Conservation (phyloP, 2,329 filamentous ascomycete species). For the Cladosporium sphaerospermum region DNA sequence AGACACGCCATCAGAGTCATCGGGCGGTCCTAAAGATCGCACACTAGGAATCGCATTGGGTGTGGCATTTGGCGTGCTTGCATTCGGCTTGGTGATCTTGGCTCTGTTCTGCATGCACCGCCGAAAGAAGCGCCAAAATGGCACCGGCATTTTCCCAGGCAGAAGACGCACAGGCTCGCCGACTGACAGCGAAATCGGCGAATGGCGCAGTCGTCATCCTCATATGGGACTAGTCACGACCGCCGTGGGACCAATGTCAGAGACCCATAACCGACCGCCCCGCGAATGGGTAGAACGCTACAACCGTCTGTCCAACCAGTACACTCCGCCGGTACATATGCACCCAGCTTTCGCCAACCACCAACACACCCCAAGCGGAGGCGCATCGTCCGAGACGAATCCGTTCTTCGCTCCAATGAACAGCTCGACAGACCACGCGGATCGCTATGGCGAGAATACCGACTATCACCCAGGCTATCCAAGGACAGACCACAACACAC, state of each 20-base stretch:
- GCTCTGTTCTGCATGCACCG: slow-evolving; percentile 15
- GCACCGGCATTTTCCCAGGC: slow-evolving; percentile 1
- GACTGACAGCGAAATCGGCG: slow-evolving; percentile 7
- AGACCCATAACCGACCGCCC: slow-evolving; percentile 1
- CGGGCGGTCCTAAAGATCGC: slow-evolving; percentile 4
- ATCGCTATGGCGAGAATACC: not conserved
- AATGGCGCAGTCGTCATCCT: slow-evolving; percentile 6
- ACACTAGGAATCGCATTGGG: slow-evolving; percentile 18
- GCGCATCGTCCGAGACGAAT: not conserved
- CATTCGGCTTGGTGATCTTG: slow-evolving; percentile 13
- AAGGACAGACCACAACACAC: not conserved
- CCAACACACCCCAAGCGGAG: not conserved
- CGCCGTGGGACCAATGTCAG: not conserved
- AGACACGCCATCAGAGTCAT: not conserved
- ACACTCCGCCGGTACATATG: slow-evolving; percentile 8
- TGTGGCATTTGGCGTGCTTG: slow-evolving; percentile 16
- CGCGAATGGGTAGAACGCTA: slow-evolving; percentile 12
- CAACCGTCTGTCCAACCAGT: slow-evolving; percentile 8
- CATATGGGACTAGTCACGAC: slow-evolving; percentile 7
- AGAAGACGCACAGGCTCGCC: slow-evolving; percentile 1
- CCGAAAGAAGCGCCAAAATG: slow-evolving; percentile 11
- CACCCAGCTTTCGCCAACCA: slow-evolving; percentile 7
- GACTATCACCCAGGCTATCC: slow-evolving; percentile 9
- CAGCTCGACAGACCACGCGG: not conserved
- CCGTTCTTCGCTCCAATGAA: slow-evolving; percentile 5